Base-by-base conservation (phyloP, 352 stramenopile genomes). In the Elongisporangium prolatum region DNA sequence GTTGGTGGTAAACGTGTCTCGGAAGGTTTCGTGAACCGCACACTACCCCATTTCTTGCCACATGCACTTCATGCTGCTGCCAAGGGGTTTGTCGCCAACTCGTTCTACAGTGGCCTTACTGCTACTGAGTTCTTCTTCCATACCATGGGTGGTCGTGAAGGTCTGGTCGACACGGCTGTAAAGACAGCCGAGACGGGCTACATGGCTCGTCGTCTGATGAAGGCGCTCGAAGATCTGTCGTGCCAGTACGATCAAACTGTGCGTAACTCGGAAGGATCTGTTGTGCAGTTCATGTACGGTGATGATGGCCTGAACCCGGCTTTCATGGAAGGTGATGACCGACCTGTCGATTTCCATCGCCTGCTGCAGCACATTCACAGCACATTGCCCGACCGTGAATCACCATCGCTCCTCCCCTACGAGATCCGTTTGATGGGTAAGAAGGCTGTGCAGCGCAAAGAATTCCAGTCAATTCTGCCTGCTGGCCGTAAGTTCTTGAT, bases 91-190 rank as follows among this genome's bases (percentile, higher is more conserved):
- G 97, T 99, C 8, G 93, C 96, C 16, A 99, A 99, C 67, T 99
- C 94, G 49, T 99, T 99, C 73, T 99, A 97, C 77, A 97, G 89
- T 28, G 98, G 98, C 28, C 77, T 99, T 51, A 99, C 91, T 16
- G 96, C 98, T 18, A 99, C 96, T 10, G 97, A 99, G 80, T 99
- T 99, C 67, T 99, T 99, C 68, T 99, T 99, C 77, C 98, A 99
- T 75, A 99, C 97, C 0, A 99, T 99, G 97, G 97, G 97, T 56
- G 97, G 97, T 22, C 86, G 97, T 72, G 97, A 99, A 92, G 97
- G 97, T 65, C 77, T 99, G n/a, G 97, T 99, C 28, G 97, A 99
- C 85, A 99, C 97, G 11, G 98, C 98, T 20, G 97, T 99, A 2
- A 99, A 99, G 79, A 99, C 98, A 8, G 97, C 97, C 13, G 97